Evolutionary conservation across 441 rosid species (phyloP), one percentile per base, ranked within the genome.

Genomic region (Mallotus japonicus): DNA sequence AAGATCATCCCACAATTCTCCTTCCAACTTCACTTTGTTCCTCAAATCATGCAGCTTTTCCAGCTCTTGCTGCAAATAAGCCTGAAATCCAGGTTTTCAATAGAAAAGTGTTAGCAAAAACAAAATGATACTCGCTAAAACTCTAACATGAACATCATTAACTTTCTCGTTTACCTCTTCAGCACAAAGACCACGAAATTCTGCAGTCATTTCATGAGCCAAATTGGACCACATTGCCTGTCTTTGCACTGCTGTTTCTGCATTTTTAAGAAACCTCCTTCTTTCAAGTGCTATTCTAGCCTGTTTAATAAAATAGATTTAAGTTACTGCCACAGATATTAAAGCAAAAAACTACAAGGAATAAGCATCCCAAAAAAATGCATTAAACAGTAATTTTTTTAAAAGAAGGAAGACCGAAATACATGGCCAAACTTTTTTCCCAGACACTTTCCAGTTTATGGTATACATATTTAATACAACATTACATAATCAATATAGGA

Each of bases 171-270:
- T 67, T 82, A 96, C 99, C 97, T 96, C 99, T 81, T 96, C 99
- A 58, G 98, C 99, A 85, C 98, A 96, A 73, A 96, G 95, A 77
- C 99, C 96, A 86, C 99, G 97, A 78, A 96, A 96, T 79, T 96
- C 99, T 69, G 97, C 98, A 74, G 97, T 96, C 99, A 96, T 93
- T 85, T 96, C 98, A 85, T 96, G 99, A 72, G 99, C 98, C 87
- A 96, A 84, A 85, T 86, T 92, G 67, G 99, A 93, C 98, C 99
- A 96, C 97, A 90, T 93, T 22, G 97, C 97, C 76, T 92, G 99
- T 77, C 97, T 92, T 55, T 93, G 98, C 32, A 93, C 98, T 3
- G 96, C 96, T 78, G 88, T 89, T 81, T 93, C 99, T 22, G 99
- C 99, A 77, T 90, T 92, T 89, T 90, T 88, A 16, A 96, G 92